Conservation (phyloP, 2,329 filamentous ascomycete genomes). For the Alternaria longipes region DNA sequence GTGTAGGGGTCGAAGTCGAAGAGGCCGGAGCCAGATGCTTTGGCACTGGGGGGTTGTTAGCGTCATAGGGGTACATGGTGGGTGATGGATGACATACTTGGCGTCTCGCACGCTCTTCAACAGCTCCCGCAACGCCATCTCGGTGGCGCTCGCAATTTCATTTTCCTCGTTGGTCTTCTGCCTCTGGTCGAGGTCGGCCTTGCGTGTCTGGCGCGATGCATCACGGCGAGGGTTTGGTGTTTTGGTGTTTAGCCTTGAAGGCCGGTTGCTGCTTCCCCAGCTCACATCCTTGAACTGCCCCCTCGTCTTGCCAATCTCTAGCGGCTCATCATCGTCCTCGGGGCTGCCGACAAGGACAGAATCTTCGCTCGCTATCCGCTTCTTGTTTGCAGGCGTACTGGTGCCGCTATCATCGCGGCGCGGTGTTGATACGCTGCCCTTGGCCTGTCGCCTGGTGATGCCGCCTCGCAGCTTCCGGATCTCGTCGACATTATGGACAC, state of each 20-base stretch:
- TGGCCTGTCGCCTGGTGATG: constrained; percentile 86
- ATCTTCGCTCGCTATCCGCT: constrained; percentile 36
- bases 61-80: background rate
- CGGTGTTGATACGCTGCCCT: constrained; percentile 62
- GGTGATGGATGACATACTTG: constrained; percentile 63
- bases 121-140: constrained; percentile 84
- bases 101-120: constrained; percentile 83
- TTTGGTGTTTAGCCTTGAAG: constrained; percentile 57
- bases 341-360: constrained; percentile 40
- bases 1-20: constrained; percentile 86
- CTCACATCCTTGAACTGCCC: constrained; percentile 67
- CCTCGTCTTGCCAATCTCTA: constrained; percentile 45
- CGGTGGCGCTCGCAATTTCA: constrained; percentile 83
- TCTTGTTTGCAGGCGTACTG: constrained; percentile 35
- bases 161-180: constrained; percentile 72
- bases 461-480: constrained; percentile 83
- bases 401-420: constrained; percentile 60
- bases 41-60: constrained; percentile 48
- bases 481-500: constrained; percentile 87
- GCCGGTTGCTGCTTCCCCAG: constrained; percentile 82
- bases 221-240: constrained; percentile 54
- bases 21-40: constrained; percentile 56
- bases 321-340: constrained; percentile 25
- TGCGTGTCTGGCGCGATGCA: constrained; percentile 53
- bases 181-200: constrained; percentile 70